Evolutionary conservation across 805 yeast genomes (phyloP).

Genomic region (Nakazawaea anatomiae): DNA sequence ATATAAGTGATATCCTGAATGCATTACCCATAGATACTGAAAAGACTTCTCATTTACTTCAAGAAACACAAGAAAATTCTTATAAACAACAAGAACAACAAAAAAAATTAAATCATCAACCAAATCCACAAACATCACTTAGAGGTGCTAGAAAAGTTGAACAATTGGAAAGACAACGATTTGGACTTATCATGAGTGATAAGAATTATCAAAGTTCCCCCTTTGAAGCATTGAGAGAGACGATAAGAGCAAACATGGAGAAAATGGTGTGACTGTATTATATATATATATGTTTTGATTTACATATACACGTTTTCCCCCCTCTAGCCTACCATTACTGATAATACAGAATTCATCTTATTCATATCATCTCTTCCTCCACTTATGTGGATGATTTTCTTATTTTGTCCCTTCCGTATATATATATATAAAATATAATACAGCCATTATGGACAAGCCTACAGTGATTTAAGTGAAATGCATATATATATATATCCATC

Average conservation of each 20-base stretch:
- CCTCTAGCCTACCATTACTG: too few relatives aligned
- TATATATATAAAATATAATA: too few relatives aligned
- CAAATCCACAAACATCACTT: constrained; percentile 23
- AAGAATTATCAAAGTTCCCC: constrained; percentile 52
- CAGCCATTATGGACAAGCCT: too few relatives aligned
- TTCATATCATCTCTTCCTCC: too few relatives aligned
- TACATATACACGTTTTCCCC: too few relatives aligned
- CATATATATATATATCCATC: too few relatives aligned
- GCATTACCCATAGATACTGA: constrained; percentile 35
- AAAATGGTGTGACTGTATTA: not conserved
- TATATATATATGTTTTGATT: too few relatives aligned
- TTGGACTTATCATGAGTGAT: constrained; percentile 51
- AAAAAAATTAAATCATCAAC: constrained; percentile 30
- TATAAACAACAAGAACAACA: constrained; percentile 14
- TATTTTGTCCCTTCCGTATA: too few relatives aligned
- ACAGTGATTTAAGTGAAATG: too few relatives aligned
- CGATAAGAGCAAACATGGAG: constrained; percentile 32
- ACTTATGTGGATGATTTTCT: too few relatives aligned
- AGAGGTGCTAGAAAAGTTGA: constrained; percentile 51
- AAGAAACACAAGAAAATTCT: constrained; percentile 1
- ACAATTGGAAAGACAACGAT: constrained; percentile 50
- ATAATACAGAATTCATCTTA: too few relatives aligned
- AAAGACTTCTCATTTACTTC: constrained; percentile 13
- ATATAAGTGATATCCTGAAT: constrained; percentile 55
- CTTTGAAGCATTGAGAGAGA: constrained; percentile 57